phyloP scores from a whole-genome alignment of 2,329 filamentous ascomycete species.

The Decorospora gaudefroyi region DNA sequence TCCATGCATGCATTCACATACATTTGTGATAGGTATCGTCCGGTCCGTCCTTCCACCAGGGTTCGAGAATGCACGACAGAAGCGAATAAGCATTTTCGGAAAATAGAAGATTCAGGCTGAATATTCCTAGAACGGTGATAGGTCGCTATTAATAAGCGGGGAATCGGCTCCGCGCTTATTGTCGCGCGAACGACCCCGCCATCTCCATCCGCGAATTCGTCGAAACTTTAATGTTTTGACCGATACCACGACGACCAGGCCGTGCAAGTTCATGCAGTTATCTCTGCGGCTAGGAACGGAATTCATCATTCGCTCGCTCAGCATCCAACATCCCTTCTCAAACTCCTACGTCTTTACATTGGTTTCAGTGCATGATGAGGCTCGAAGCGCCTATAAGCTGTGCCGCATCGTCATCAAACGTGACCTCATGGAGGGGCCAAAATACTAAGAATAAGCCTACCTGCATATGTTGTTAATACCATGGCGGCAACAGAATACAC shows the following conservation, averaged over 20 bases:
- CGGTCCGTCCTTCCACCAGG: not conserved
- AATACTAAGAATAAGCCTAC: constrained; percentile 32
- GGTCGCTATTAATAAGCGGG: constrained; percentile 21
- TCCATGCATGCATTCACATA: constrained; percentile 5
- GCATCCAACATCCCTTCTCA: constrained; percentile 15
- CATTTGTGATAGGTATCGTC: too few relatives aligned
- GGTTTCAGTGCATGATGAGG: constrained; percentile 23
- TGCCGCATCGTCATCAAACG: constrained; percentile 31
- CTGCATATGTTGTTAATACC: constrained; percentile 29
- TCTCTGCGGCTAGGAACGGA: not conserved
- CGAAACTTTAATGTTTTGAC: constrained; percentile 9
- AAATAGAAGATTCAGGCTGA: constrained; percentile 14
- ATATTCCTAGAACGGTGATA: constrained; percentile 12
- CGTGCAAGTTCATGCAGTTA: constrained; percentile 16
- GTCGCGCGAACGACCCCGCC: constrained; percentile 17
- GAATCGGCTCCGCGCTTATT: constrained; percentile 26
- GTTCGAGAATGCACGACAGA: constrained; percentile 13
- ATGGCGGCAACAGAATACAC: constrained; percentile 30
- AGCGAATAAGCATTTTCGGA: constrained; percentile 6
- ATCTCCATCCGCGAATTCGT: constrained; percentile 16
- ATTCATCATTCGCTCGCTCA: constrained; percentile 12
- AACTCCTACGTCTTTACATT: constrained; percentile 4
- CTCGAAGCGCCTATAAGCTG: constrained; percentile 32
- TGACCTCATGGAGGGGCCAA: constrained; percentile 32
- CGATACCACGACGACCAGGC: constrained; percentile 7